phyloP scores from a whole-genome alignment of 257 asterid genomes.

The Mitragyna speciosa region DNA sequence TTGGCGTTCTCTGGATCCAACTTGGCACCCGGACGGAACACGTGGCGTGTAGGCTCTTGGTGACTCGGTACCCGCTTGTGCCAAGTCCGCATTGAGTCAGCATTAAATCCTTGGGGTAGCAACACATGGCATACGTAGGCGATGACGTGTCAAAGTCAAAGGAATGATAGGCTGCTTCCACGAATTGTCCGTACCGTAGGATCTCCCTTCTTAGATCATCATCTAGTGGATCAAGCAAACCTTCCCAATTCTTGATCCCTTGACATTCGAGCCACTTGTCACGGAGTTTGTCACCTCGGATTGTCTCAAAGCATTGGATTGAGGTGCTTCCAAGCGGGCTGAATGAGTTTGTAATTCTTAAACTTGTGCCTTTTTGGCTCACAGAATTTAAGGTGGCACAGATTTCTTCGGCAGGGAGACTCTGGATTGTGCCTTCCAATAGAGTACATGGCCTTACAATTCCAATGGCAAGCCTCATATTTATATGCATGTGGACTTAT shows the following conservation, averaged over 20 bases:
- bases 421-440: background rate
- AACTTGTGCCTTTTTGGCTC: background rate
- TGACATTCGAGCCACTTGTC: conserved; percentile 82
- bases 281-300: conserved; percentile 23
- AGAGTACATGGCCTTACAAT: conserved; percentile 19
- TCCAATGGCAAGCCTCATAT: conserved; percentile 14
- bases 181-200: conserved; percentile 72
- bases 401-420: background rate
- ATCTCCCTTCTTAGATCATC: conserved; percentile 69
- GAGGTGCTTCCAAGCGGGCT: conserved; percentile 8
- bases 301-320: conserved; percentile 10
- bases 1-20: conserved; percentile 50
- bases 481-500: background rate
- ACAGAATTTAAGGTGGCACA: background rate
- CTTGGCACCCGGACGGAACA: conserved; percentile 61
- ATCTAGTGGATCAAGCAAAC: conserved; percentile 82
- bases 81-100: conserved; percentile 38
- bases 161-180: conserved; percentile 70
- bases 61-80: conserved; percentile 46
- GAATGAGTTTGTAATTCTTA: conserved; percentile 1
- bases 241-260: conserved; percentile 92
- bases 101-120: conserved; percentile 36
- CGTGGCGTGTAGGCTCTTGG: conserved; percentile 63
- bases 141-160: conserved; percentile 78
- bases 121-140: conserved; percentile 46